Conservation (phyloP, 176 grass and related monocot species). For the Oryza meridionalis region DNA sequence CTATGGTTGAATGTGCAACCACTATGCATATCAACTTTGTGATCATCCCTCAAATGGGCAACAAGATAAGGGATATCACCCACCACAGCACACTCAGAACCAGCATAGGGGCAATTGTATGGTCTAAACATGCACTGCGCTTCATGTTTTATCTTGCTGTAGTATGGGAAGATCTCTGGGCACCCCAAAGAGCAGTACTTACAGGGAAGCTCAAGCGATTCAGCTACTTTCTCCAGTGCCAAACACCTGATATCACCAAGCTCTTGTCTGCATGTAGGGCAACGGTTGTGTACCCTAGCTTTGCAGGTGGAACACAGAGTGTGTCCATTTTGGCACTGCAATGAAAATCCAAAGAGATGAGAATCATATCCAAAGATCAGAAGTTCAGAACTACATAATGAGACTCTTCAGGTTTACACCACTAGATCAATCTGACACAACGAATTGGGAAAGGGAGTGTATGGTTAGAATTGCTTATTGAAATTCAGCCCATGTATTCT, state of each 20-base stretch:
- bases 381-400: background rate
- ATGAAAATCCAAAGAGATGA: conserved; percentile 36
- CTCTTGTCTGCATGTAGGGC: conserved; percentile 92
- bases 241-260: conserved; percentile 94
- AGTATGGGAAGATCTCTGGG: conserved; percentile 83
- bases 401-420: conserved; percentile 13
- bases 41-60: conserved; percentile 79
- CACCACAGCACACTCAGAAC: conserved; percentile 66
- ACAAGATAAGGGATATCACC: conserved; percentile 85
- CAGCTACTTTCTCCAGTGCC: conserved; percentile 93
- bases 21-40: conserved; percentile 89
- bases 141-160: conserved; percentile 93
- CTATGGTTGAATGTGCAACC: conserved; percentile 97
- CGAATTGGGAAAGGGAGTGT: background rate
- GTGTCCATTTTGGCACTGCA: conserved; percentile 94
- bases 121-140: conserved; percentile 69
- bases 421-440: background rate
- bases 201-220: conserved; percentile 87
- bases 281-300: conserved; percentile 78
- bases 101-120: conserved; percentile 83
- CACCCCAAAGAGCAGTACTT: conserved; percentile 79
- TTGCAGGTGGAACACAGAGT: conserved; percentile 90
- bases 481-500: background rate
- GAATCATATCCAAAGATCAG: conserved; percentile 11
- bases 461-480: conserved; percentile 2